Evolutionary conservation across 768 basidiomycete species (phyloP), one percentile per base, ranked within the genome.

Genomic region (Suillus alpinus): DNA sequence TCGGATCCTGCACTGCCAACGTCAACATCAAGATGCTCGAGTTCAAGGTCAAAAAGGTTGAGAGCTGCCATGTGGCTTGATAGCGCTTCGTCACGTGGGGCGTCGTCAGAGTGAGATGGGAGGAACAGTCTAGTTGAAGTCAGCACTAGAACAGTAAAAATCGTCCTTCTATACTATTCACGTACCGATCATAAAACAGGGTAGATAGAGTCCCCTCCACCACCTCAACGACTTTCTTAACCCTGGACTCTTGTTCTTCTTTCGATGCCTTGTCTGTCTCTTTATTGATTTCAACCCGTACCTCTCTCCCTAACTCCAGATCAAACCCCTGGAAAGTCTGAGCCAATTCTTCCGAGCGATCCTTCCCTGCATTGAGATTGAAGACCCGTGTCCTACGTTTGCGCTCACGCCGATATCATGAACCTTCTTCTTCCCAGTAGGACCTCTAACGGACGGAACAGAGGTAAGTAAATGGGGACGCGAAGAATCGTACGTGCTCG

Each of bases 21-120:
- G 57, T 93, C 87, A 9, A 98, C 82, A 16, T 95, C 96, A 1
- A 99, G 84, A 75, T 98, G 95, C 41, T 90, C 88, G 10, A 98
- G 77, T 2, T 87, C 83, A 0, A 99, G 78, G 71, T 98, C 96
- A 1, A 98, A 79, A 81, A 95, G 84, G 65, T 95, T 95, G 49
- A 99, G 79, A 1, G 95, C 95, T 14, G 94, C 93, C 14, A 98
- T 87, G 6, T 95, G 86, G 68, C 87, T 91, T 0, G 95, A 86
- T 4, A 99, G 78, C 0, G 93, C 90, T 67, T 93, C 92, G 69
- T 99, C 95, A 69, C 97, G 95, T 1, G 87, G 88, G 0, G 83
- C 79, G 68, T 99, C 96, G 57, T 86, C 84, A n/a, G 83, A 79
- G 20, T 84, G 83, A 2, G 86, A 80, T 1, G 90, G 92, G 57